These are phyloP conservation scores for Didymella sp. DNA, from an alignment of 2,329 filamentous ascomycete species.

Conservation along the genomic window DNA sequence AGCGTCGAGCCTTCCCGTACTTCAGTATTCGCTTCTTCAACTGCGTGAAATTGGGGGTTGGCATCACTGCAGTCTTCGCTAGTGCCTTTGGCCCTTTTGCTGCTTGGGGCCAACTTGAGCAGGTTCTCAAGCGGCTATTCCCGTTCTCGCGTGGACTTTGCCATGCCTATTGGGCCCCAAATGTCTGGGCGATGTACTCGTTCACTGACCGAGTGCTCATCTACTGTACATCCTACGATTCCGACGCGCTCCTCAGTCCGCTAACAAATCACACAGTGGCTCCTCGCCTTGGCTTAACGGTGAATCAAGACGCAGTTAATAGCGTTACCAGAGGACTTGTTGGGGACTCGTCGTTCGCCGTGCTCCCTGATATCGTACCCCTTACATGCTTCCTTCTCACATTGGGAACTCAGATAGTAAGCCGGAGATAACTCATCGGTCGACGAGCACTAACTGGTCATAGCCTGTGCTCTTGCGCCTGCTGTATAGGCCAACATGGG, in stretches of 20 bases:
- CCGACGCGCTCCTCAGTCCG: not conserved
- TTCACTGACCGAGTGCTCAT: conserved; percentile 87
- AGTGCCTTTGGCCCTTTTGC: conserved; percentile 91
- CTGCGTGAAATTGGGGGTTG: conserved; percentile 79
- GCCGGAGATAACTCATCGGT: conserved; percentile 20
- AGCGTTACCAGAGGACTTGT: conserved; percentile 94
- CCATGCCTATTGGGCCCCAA: conserved; percentile 98
- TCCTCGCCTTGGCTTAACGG: conserved; percentile 75
- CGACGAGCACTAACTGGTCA: conserved; percentile 14
- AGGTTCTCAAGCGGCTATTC: conserved; percentile 84
- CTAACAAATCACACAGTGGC: conserved; percentile 66
- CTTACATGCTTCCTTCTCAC: conserved; percentile 82
- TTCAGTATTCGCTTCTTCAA: conserved; percentile 75
- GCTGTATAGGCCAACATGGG: conserved; percentile 81
- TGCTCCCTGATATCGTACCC: conserved; percentile 85
- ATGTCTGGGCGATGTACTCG: conserved; percentile 96
- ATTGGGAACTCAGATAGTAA: conserved; percentile 76
- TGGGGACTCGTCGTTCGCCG: conserved; percentile 91
- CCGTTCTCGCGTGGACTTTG: conserved; percentile 93
- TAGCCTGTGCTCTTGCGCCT: conserved; percentile 73
- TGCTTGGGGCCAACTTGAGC: conserved; percentile 79
- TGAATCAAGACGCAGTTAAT: conserved; percentile 77
- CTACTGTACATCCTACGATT: conserved; percentile 63
- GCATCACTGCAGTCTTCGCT: conserved; percentile 74
- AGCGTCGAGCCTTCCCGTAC: conserved; percentile 73